A percentile compares a stretch with the other conserved stretches of the same genome.
Evolutionary conservation across 345 rosid species (phyloP).

Genomic region (Boechera retrofracta): DNA sequence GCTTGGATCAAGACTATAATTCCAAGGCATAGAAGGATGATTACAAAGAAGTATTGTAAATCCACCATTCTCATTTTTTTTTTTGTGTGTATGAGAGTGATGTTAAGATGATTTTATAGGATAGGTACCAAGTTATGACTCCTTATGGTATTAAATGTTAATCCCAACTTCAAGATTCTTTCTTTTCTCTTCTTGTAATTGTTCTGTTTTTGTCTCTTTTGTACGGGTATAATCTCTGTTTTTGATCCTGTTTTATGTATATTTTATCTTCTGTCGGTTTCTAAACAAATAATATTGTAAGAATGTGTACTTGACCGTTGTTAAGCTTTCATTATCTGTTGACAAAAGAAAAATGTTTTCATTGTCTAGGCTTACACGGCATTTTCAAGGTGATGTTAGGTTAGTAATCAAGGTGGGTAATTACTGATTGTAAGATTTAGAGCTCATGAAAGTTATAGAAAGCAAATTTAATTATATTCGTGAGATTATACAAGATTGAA

Average conservation of each 20-base stretch:
- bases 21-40: conserved; percentile 35
- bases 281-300: not conserved
- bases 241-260: conserved; percentile 26
- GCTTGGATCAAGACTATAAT: conserved; percentile 32
- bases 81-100: conserved; percentile 19
- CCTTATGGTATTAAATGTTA: conserved; percentile 34
- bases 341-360: not conserved
- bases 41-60: conserved; percentile 16
- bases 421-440: not conserved
- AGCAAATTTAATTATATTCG: not conserved
- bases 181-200: conserved; percentile 29
- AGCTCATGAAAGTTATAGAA: not conserved
- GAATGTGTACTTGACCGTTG: conserved; percentile 15
- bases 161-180: conserved; percentile 30
- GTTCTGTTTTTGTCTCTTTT: conserved; percentile 42
- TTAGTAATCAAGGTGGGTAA: not conserved
- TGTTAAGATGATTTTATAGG: conserved; percentile 23
- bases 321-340: conserved; percentile 30
- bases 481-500: not conserved
- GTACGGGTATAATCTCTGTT: conserved; percentile 27
- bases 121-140: not conserved
- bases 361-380: not conserved
- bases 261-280: not conserved
- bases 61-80: conserved; percentile 21
- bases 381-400: conserved; percentile 7